A percentile compares a stretch with the other conserved stretches of the same genome.
Evolutionary conservation across 2,329 filamentous ascomycete species (phyloP).

Genomic region (Monosporascus sp.): DNA sequence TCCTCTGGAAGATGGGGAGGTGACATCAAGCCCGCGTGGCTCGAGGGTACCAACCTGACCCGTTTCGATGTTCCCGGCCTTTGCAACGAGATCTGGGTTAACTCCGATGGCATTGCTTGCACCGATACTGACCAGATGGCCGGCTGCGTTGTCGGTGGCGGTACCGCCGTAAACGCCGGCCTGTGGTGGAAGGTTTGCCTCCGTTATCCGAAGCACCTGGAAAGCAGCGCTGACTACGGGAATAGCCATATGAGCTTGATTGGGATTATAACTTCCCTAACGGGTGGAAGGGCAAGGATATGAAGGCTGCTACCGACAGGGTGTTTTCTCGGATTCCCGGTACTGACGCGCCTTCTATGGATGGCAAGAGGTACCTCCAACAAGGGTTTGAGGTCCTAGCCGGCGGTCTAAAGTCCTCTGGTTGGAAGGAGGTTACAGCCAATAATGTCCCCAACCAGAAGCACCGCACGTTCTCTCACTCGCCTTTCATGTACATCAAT

Average conservation of each 20-base stretch:
- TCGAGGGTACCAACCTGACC: slow-evolving; percentile 55
- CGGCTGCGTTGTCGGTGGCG: slow-evolving; percentile 65
- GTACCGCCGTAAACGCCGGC: slow-evolving; percentile 61
- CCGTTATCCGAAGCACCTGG: slow-evolving; percentile 4
- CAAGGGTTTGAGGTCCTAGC: slow-evolving; percentile 60
- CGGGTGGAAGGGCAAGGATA: slow-evolving; percentile 64
- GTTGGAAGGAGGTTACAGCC: slow-evolving; percentile 59
- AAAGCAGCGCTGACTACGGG: slow-evolving; percentile 4
- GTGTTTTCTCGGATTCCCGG: slow-evolving; percentile 68
- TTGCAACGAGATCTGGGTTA: slow-evolving; percentile 64
- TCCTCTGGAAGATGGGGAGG: slow-evolving; percentile 63
- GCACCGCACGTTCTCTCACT: slow-evolving; percentile 59
- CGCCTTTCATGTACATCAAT: slow-evolving; percentile 61
- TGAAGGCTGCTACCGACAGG: slow-evolving; percentile 52
- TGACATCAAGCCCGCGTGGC: slow-evolving; percentile 56
- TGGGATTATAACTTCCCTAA: slow-evolving; percentile 69
- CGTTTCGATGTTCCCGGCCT: slow-evolving; percentile 68
- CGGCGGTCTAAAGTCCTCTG: slow-evolving; percentile 50
- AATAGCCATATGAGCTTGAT: slow-evolving; percentile 53
- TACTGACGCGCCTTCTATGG: slow-evolving; percentile 59
- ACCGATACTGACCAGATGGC: slow-evolving; percentile 68
- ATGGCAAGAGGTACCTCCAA: slow-evolving; percentile 63
- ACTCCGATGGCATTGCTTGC: slow-evolving; percentile 60
- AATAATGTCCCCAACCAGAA: slow-evolving; percentile 57
- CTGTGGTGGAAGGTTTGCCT: slow-evolving; percentile 56